These are phyloP conservation scores for Litchi chinensis DNA, from an alignment of 345 rosid species.

Conservation along the genomic window DNA sequence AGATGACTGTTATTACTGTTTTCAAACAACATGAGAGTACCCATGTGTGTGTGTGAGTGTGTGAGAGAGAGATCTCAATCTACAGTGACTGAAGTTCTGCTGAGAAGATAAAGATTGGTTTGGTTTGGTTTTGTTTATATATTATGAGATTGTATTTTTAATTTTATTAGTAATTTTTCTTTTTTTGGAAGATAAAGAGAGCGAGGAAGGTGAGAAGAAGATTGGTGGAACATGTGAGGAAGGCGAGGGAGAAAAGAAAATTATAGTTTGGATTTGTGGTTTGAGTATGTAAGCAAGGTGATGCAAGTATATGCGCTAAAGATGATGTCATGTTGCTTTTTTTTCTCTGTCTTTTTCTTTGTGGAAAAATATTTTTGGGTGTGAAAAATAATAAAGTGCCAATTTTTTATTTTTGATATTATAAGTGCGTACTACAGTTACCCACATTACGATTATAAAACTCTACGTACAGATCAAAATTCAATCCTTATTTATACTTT, in stretches of 20 bases:
- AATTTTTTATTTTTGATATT: too few species aligned
- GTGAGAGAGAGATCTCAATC: neutral
- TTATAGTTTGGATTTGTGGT: neutral
- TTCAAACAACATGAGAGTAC: conserved; percentile 11
- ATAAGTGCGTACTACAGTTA: too few species aligned
- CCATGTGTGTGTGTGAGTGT: conserved; percentile 7
- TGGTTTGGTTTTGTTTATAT: conserved; percentile 9
- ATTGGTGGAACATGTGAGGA: conserved; percentile 41
- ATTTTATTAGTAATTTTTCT: neutral
- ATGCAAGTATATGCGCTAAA: conserved; percentile 17
- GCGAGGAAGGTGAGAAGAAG: conserved; percentile 42
- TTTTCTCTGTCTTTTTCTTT: too few species aligned
- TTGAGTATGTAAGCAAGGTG: conserved; percentile 18
- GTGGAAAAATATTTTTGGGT: too few species aligned
- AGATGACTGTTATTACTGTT: neutral
- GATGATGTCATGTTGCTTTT: too few species aligned
- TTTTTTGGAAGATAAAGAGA: conserved; percentile 13
- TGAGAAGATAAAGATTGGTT: too few species aligned
- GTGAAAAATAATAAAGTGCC: too few species aligned
- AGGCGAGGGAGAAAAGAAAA: conserved; percentile 16
- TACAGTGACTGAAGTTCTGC: neutral
- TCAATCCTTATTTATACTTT: too few species aligned
- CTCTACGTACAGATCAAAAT: too few species aligned
- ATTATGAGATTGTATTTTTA: neutral
- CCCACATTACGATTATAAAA: rapidly evolving